Evolutionary conservation across 1,139 yeast species (phyloP).

Genomic region (Kurtzmaniella quercitrusa): DNA sequence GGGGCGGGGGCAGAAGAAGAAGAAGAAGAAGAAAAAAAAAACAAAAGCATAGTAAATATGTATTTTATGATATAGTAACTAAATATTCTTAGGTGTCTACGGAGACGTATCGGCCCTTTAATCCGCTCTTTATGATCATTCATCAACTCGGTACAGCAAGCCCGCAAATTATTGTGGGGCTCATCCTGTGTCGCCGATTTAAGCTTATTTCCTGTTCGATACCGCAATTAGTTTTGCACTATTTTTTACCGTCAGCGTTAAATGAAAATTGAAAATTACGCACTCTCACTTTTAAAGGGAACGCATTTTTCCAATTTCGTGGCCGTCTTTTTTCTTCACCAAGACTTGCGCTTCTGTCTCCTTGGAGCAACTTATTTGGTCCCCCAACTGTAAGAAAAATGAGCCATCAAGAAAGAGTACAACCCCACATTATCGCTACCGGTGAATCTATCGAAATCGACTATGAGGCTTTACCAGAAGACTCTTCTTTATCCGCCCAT

Average conservation of each 20-base stretch:
- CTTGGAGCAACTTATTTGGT: not conserved
- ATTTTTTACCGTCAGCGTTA: not conserved
- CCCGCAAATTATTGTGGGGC: too few relatives aligned
- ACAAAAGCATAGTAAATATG: too few relatives aligned
- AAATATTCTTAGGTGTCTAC: too few relatives aligned
- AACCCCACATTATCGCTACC: conserved; percentile 14
- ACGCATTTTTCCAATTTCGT: not conserved
- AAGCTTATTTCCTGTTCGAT: not conserved
- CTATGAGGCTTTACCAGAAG: conserved; percentile 88
- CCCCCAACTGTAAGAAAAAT: not conserved
- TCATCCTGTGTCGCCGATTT: too few relatives aligned
- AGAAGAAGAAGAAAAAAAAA: too few relatives aligned
- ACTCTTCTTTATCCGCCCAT: conserved; percentile 80
- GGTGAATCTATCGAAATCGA: conserved; percentile 54
- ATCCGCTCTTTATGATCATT: too few relatives aligned
- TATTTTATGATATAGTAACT: too few relatives aligned
- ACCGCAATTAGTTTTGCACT: not conserved
- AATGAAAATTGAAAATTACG: not conserved
- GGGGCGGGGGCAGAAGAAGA: too few relatives aligned
- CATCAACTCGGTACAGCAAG: too few relatives aligned
- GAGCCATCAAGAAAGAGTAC: not conserved
- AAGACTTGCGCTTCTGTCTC: not conserved
- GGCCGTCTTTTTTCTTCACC: not conserved
- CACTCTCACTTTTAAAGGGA: not conserved
- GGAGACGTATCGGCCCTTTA: too few relatives aligned